These are phyloP conservation scores for Pseudogymnoascus verrucosus DNA, from an alignment of 2,329 filamentous ascomycete species.

Conservation along the genomic window DNA sequence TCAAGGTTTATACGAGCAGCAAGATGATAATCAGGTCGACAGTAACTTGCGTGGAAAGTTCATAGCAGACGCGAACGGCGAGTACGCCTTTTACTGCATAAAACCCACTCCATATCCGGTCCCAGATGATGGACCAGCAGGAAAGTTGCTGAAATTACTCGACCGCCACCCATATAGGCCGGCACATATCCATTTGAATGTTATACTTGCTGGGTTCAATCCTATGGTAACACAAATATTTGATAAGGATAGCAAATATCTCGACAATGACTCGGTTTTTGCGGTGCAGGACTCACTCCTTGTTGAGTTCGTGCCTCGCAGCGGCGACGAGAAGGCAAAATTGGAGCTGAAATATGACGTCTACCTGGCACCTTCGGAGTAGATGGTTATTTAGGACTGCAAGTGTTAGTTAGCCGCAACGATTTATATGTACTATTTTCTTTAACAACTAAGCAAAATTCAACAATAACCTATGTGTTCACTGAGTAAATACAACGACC, in stretches of 20 bases:
- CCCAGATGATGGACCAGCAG: conserved; percentile 38
- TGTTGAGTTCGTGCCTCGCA: conserved; percentile 40
- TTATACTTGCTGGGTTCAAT: conserved; percentile 43
- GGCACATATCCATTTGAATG: conserved; percentile 56
- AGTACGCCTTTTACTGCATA: conserved; percentile 44
- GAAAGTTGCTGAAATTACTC: conserved; percentile 47
- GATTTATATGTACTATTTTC: not conserved
- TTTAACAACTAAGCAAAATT: not conserved
- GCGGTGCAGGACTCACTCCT: conserved; percentile 47
- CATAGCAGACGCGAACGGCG: conserved; percentile 47
- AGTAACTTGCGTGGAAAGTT: conserved; percentile 57
- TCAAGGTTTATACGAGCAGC: conserved; percentile 44
- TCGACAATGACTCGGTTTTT: conserved; percentile 44
- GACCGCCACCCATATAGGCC: conserved; percentile 55
- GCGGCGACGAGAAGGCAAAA: conserved; percentile 28
- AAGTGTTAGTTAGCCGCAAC: no score
- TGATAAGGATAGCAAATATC: conserved; percentile 58
- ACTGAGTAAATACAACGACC: no score
- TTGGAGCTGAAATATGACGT: conserved; percentile 29
- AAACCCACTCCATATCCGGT: conserved; percentile 35
- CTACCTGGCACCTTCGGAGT: conserved; percentile 12
- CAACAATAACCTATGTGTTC: not conserved
- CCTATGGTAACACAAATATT: conserved; percentile 71
- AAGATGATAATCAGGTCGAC: conserved; percentile 52
- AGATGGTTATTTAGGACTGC: not conserved